Conservation (phyloP, 768 basidiomycete species). For the Amanita pallidorosea region DNA sequence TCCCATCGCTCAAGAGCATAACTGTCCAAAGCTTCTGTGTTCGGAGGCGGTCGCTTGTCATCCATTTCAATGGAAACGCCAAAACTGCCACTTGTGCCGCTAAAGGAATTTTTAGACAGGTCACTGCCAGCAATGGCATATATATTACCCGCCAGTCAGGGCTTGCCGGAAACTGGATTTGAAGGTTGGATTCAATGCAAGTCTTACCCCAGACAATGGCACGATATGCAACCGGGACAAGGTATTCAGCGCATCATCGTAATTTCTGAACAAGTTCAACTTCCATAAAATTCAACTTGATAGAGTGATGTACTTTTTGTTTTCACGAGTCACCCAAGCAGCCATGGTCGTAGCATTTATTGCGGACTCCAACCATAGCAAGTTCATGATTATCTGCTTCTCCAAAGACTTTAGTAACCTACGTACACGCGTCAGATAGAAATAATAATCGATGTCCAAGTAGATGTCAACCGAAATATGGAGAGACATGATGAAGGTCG, state of each 20-base stretch:
- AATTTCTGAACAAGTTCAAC: slow-evolving; percentile 36
- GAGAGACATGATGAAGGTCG: slow-evolving; percentile 83
- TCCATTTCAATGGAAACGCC: slow-evolving; percentile 65
- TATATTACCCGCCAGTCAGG: slow-evolving; percentile 72
- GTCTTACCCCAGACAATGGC: slow-evolving; percentile 44
- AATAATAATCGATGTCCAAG: slow-evolving; percentile 3
- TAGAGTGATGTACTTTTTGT: slow-evolving; percentile 44
- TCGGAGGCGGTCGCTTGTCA: slow-evolving; percentile 42
- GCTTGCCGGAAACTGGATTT: slow-evolving; percentile 74
- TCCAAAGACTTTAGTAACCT: slow-evolving; percentile 73
- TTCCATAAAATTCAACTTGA: slow-evolving; percentile 3
- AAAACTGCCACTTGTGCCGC: slow-evolving; percentile 74
- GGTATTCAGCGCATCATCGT: slow-evolving; percentile 56
- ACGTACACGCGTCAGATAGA: slow-evolving; percentile 12
- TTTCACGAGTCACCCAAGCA: slow-evolving; percentile 68
- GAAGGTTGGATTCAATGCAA: slow-evolving; percentile 65
- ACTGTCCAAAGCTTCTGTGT: slow-evolving; percentile 56
- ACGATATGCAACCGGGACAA: slow-evolving; percentile 64
- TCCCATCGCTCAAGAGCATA: slow-evolving; percentile 90
- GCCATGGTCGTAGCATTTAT: slow-evolving; percentile 59
- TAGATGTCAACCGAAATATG: slow-evolving; percentile 62
- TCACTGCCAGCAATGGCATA: neutral
- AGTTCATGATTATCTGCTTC: slow-evolving; percentile 77
- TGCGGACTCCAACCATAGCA: slow-evolving; percentile 79
- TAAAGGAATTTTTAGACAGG: slow-evolving; percentile 17